Evolutionary conservation across 495 filamentous ascomycete species (phyloP), one percentile per base, ranked within the genome.

Genomic region (Penicillium herquei): DNA sequence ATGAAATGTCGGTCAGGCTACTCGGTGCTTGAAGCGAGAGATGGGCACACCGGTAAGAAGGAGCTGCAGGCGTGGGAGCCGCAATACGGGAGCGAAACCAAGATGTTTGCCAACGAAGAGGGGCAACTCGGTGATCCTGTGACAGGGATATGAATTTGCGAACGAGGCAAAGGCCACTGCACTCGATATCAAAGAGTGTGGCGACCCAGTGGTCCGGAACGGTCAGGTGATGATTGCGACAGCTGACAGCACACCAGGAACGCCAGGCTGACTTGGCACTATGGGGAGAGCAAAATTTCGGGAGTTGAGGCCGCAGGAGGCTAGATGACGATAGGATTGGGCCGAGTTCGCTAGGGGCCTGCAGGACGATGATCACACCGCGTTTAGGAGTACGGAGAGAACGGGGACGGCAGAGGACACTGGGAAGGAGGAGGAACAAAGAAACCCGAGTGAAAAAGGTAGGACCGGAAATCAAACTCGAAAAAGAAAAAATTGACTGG

Each of bases 1-100:
- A 58, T 51, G 58, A 75, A 75, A 75, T 70, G 72, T 75, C 70
- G 72, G 72, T 74, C 72, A 72, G 59, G 67, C 63, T 68, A 33
- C 26, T 46, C 26, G 43, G 43, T 26, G 52, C 31, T 45, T 11
- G 11, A 17, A 43, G 43, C 40, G 49, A 32, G 39, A 42, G 40
- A 46, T 39, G 31, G 44, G 41, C 42, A 43, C 21, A 17, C 31
- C 35, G 31, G 49, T 31, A 42, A 49, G 50, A 39, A 30, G 43
- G 40, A 18, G 33, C 37, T 30, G 56, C 47, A 56, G 30, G 34
- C n/a, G 11, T 35, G 30, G n/a, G 51, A 41, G 32, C 7, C n/a
- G 41, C 39, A 39, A 43, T 16, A 39, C 32, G 46, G 46, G 30
- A 1, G 34, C 21, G 46, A 26, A 14, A 18, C 10, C 10, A 12